phyloP scores from a whole-genome alignment of 2,329 filamentous ascomycete genomes.

The Colletotrichum siamense region DNA sequence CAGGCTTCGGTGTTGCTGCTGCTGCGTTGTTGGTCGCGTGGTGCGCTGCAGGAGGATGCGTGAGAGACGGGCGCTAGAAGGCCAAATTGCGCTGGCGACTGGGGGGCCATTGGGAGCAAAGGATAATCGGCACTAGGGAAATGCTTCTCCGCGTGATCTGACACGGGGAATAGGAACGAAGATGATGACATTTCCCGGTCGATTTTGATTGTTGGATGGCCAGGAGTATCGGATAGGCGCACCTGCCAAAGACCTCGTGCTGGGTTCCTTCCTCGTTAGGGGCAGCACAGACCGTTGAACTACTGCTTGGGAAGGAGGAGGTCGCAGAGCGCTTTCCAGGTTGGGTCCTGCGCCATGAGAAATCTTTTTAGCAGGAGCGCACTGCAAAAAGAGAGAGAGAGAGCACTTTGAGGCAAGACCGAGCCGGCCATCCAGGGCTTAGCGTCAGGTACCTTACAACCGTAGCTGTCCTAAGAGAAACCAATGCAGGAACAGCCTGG shows the following conservation, averaged over 20 bases:
- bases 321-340: background rate
- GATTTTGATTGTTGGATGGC: background rate
- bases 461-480: background rate
- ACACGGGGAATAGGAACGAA: background rate
- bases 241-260: background rate
- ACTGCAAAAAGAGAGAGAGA: background rate
- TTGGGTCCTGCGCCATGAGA: background rate
- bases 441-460: conserved; percentile 11
- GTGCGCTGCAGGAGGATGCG: background rate
- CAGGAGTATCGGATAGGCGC: background rate
- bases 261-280: background rate
- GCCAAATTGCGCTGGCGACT: background rate
- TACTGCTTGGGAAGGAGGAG: conserved; percentile 14
- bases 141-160: conserved; percentile 13
- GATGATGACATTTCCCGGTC: conserved; percentile 8
- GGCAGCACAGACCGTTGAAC: background rate
- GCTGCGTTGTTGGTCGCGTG: background rate
- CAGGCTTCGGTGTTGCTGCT: background rate
- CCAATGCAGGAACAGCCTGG: conserved; percentile 1
- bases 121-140: background rate
- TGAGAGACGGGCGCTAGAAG: background rate
- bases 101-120: background rate
- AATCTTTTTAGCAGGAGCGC: background rate
- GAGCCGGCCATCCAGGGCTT: conserved; percentile 8
- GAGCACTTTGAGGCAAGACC: background rate